Evolutionary conservation across 2,329 filamentous ascomycete genomes (phyloP), one percentile per base, ranked within the genome.

Genomic region (Knufia fluminis): DNA sequence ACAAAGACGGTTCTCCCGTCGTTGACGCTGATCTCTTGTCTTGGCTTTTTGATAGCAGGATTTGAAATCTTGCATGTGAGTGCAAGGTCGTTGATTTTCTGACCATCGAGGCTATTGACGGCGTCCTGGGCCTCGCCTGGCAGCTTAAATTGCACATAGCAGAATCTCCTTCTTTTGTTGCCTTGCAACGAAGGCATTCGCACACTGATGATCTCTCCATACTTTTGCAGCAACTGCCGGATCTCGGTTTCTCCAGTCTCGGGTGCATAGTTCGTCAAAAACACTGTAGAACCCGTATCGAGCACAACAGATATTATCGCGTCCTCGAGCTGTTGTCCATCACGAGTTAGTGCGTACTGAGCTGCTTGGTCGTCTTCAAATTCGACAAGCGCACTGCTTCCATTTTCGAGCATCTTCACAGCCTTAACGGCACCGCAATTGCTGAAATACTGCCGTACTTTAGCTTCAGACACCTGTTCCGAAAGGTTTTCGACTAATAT

Each of bases 181-280:
- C 78, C 89, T 64, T 94, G 94, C 46, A 98, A 77, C 50, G 88
- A 95, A 1, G 92, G 92, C 69, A 92, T 92, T 19, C 92, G 83
- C 46, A 97, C 77, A 60, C 83, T 86, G 49, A 94, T 74, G 49
- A 98, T 82, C 38, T 91, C 80, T 38, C 92, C 92, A 60, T 83
- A 91, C 51, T 73, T 64, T 52, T 76, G 65, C 60, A 79, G 80
- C 41, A 82, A 68, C 16, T 72, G 67, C n/a, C 76, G 72, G 12
- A 79, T 71, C 52, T 73, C 70, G 17, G 70, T 63, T 41, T 78
- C 71, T 42, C 70, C 61, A 4, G 74, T 70, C 3, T 62, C 65
- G 0, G 74, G 70, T 2, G 90, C 88, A 62, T 90, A 98, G 63
- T 98, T 98, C 38, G 90, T 83, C 28, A 97, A 80, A 62, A 85